phyloP scores from a whole-genome alignment of 2,329 filamentous ascomycete genomes.

The Metarhizium rileyi region DNA sequence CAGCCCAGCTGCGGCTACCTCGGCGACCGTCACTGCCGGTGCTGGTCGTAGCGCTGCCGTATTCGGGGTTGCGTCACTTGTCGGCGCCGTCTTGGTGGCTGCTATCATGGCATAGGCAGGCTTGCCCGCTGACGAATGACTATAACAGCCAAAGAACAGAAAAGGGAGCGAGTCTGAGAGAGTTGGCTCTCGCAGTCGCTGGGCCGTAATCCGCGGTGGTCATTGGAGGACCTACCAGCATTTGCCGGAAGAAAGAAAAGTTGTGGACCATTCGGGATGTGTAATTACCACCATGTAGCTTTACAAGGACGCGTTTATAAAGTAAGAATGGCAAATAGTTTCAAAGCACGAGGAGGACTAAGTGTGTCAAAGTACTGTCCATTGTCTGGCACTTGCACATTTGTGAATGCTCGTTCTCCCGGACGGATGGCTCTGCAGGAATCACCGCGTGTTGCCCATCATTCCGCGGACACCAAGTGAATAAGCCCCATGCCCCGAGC shows the following conservation, averaged over 20 bases:
- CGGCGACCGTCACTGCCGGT: not conserved
- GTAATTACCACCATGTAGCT: not conserved
- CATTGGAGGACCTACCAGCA: not conserved
- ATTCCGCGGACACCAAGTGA: not conserved
- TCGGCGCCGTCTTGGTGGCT: slow-evolving; percentile 9
- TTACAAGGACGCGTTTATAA: not conserved
- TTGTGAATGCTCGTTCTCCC: not conserved
- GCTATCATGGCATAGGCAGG: slow-evolving; percentile 6
- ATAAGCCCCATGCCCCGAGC: not conserved
- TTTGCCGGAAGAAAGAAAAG: not conserved
- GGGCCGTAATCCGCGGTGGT: not conserved
- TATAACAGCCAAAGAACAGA: not conserved
- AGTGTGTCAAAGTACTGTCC: not conserved
- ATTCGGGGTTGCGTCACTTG: slow-evolving; percentile 3
- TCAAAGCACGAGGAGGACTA: not conserved
- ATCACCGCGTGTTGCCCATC: not conserved
- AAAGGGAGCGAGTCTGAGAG: too few species aligned
- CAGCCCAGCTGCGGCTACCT: not conserved
- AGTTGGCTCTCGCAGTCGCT: not conserved
- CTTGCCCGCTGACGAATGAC: not conserved
- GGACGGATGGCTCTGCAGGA: too few species aligned
- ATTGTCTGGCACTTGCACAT: not conserved
- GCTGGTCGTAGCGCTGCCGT: slow-evolving; percentile 3
- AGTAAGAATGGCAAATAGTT: not conserved
- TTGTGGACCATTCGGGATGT: not conserved